Evolutionary conservation across 1,139 yeast genomes (phyloP), one percentile per base, ranked within the genome.

Genomic region (Schwanniomyces etchellsii): DNA sequence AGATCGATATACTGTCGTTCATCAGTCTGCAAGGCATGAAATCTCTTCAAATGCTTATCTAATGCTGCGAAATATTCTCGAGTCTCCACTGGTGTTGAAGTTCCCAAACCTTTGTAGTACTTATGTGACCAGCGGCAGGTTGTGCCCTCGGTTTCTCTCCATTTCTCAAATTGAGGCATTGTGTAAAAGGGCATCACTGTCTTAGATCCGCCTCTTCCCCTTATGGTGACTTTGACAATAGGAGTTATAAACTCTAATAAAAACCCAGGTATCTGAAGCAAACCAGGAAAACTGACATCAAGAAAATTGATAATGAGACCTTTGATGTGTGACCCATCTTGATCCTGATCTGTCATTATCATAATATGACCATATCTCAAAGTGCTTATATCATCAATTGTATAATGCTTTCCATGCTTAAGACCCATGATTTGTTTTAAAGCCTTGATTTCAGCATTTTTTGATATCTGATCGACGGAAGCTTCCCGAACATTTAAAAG

Each of bases 301-400:
- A 93, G 63, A 51, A 91, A 93, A 54, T 93, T 93, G 49, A 93
- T 93, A 39, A 93, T 76, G 45, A 93, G 72, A 40, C 99, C 99
- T 55, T 93, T 93, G 52, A 93, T 93, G 64, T 93, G 99, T 14
- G 95, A 84, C 36, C 99, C 99, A 70, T 93, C 99, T 48, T 89
- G 96, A 84, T 93, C 99, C 60, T 93, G 99, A 83, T 93, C 99
- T 4, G 99, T 88, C 98, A 93, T 93, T 50, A 93, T 88, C 97
- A 93, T 91, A 30, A 93, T 74, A 55, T 88, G 96, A 16, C 99
- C 98, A 52, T 93, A 93, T 52, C 99, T 77, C 39, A 93, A 65
- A 7, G 81, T 78, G 35, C 74, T 75, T 6, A 84, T 69, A 44
- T 78, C 82, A 22, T 78, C 80, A 1, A 55, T 42, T 12, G 57